phyloP scores from a whole-genome alignment of 495 filamentous ascomycete species.

The Coniosporium apollinis region DNA sequence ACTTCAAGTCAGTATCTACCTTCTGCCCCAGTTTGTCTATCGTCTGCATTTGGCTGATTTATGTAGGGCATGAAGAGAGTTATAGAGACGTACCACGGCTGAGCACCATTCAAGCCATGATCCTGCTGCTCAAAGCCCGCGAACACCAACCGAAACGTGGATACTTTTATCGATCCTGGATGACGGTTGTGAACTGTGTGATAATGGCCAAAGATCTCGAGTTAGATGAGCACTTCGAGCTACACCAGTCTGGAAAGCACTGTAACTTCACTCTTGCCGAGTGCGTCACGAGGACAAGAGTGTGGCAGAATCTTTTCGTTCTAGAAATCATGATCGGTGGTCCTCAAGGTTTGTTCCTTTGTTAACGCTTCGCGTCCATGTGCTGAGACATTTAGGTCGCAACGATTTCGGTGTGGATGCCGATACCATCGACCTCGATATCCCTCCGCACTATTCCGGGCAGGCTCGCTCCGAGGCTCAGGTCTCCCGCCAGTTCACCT shows the following conservation, averaged over 20 bases:
- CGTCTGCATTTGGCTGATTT: constrained; percentile 18
- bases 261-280: constrained; percentile 57
- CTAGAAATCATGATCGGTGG: constrained; percentile 88
- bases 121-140: constrained; percentile 79
- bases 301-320: constrained; percentile 83
- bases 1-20: constrained; percentile 53
- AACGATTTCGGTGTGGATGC: constrained; percentile 61
- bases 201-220: constrained; percentile 89
- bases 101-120: constrained; percentile 83
- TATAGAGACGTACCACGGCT: constrained; percentile 90
- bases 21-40: neutral
- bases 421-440: constrained; percentile 59
- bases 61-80: constrained; percentile 72
- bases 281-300: constrained; percentile 65
- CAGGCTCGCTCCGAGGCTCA: constrained; percentile 62
- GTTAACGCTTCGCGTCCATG: constrained; percentile 5
- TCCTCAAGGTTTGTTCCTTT: constrained; percentile 56
- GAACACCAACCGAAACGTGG: constrained; percentile 84
- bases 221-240: constrained; percentile 69
- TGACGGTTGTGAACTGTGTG: constrained; percentile 81
- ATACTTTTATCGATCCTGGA: constrained; percentile 97
- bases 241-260: constrained; percentile 50
- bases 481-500: constrained; percentile 65
- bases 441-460: constrained; percentile 44
- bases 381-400: constrained; percentile 43